Evolutionary conservation across 1,284 basidiomycete genomes (phyloP).

Genomic region (Austropuccinia psidii): DNA sequence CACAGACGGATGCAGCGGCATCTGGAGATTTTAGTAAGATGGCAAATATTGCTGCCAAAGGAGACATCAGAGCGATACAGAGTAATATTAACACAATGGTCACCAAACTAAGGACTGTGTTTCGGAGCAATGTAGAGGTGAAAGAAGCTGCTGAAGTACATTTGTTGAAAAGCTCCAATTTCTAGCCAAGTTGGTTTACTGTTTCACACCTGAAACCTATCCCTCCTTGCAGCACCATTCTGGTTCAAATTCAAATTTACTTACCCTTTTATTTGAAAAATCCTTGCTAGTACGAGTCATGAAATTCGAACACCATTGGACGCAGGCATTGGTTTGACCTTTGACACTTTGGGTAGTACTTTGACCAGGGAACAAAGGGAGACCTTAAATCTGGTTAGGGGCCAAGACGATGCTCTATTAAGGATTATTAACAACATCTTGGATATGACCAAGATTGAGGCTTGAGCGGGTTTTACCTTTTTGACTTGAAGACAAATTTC

Average conservation of each 20-base stretch:
- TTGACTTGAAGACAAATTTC: neutral
- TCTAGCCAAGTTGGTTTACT: neutral
- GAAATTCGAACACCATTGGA: constrained; percentile 8
- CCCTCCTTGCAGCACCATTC: neutral
- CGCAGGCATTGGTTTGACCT: constrained; percentile 9
- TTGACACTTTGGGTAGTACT: constrained; percentile 11
- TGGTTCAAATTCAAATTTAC: too few relatives aligned
- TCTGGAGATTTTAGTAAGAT: constrained; percentile 17
- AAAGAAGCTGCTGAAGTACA: constrained; percentile 15
- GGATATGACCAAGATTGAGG: constrained; percentile 11
- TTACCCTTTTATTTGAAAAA: neutral
- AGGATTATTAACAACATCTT: constrained; percentile 12
- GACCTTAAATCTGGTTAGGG: constrained; percentile 3
- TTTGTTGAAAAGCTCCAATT: constrained; percentile 4
- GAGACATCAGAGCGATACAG: constrained; percentile 2
- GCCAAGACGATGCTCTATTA: constrained; percentile 9
- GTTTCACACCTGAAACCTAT: neutral
- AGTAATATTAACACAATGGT: constrained; percentile 27
- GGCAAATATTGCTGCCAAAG: constrained; percentile 17
- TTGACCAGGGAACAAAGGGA: constrained; percentile 7
- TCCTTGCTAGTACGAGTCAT: neutral
- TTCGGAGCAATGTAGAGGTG: constrained; percentile 3
- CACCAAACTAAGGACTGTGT: constrained; percentile 10
- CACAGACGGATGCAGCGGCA: constrained; percentile 9
- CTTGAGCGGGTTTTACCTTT: neutral